These are phyloP conservation scores for Pichia sp. DNA, from an alignment of 1,139 yeast species.

Conservation along the genomic window DNA sequence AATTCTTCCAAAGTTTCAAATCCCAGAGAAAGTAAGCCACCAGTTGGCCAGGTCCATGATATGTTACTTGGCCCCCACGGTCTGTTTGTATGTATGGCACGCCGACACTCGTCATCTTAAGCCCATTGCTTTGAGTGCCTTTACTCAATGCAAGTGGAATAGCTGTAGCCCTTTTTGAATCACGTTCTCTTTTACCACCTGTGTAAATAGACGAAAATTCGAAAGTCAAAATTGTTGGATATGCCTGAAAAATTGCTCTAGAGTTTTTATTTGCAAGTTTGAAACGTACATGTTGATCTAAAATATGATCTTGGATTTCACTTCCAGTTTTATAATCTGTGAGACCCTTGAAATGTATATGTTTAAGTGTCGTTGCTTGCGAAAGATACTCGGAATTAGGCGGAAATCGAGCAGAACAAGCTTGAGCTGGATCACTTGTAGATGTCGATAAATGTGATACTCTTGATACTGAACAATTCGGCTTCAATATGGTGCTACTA, in stretches of 20 bases:
- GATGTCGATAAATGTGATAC: neutral
- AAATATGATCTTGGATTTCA: slow-evolving; percentile 56
- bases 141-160: slow-evolving; percentile 38
- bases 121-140: neutral
- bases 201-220: slow-evolving; percentile 84
- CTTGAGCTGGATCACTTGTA: too few relatives aligned
- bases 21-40: slow-evolving; percentile 84
- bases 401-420: slow-evolving; percentile 13
- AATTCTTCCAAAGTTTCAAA: slow-evolving; percentile 52
- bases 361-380: slow-evolving; percentile 41
- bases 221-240: slow-evolving; percentile 58
- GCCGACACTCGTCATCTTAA: slow-evolving; percentile 51
- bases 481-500: neutral
- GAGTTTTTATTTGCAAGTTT: slow-evolving; percentile 20
- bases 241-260: slow-evolving; percentile 3
- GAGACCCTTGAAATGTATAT: slow-evolving; percentile 57
- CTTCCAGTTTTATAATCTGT: slow-evolving; percentile 59
- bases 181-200: slow-evolving; percentile 77
- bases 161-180: slow-evolving; percentile 32
- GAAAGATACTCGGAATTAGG: slow-evolving; percentile 8
- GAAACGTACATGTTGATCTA: slow-evolving; percentile 50
- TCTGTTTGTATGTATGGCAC: slow-evolving; percentile 75
- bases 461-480: neutral
- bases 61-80: slow-evolving; percentile 96
- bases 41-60: slow-evolving; percentile 94